phyloP scores from a whole-genome alignment of 129 eudicot species.

The Ambrosia trifida region DNA sequence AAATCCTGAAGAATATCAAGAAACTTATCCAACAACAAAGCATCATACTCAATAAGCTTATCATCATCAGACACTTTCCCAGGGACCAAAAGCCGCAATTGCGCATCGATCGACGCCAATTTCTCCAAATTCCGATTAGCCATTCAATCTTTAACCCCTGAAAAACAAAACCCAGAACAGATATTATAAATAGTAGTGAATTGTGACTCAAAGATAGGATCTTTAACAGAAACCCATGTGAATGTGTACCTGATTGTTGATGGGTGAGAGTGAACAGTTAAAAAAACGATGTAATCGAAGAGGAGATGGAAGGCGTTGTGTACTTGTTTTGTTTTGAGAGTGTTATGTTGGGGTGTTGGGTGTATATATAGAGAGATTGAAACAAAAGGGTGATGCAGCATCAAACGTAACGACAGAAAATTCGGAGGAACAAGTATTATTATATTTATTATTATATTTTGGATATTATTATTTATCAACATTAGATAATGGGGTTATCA shows the following conservation, averaged over 20 bases:
- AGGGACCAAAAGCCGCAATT: constrained; percentile 87
- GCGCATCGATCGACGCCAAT: constrained; percentile 95
- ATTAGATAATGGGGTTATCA: no score
- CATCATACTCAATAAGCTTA: constrained; percentile 92
- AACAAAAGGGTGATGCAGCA: neutral
- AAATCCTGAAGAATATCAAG: constrained; percentile 94
- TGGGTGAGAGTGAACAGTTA: constrained; percentile 8
- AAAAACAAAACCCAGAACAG: neutral
- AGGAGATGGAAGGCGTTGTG: neutral
- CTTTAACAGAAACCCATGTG: neutral
- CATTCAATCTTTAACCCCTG: constrained; percentile 40
- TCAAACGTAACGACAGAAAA: neutral
- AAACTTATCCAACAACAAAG: constrained; percentile 83
- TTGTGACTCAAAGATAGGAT: neutral
- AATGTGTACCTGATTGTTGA: constrained; percentile 20
- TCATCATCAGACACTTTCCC: constrained; percentile 91
- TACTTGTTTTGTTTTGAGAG: no score
- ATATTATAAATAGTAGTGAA: neutral
- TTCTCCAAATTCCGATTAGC: constrained; percentile 82
- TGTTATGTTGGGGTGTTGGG: no score
- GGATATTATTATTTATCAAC: no score
- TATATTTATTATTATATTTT: no score
- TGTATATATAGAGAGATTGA: constrained; percentile 21
- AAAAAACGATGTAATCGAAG: neutral
- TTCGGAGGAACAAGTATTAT: no score